Percentiles rank a stretch among this genome's conserved stretches.
These are phyloP conservation scores for Fragilariopsis cylindrus DNA, from an alignment of 108 stramenopile genomes.

Conservation along the genomic window DNA sequence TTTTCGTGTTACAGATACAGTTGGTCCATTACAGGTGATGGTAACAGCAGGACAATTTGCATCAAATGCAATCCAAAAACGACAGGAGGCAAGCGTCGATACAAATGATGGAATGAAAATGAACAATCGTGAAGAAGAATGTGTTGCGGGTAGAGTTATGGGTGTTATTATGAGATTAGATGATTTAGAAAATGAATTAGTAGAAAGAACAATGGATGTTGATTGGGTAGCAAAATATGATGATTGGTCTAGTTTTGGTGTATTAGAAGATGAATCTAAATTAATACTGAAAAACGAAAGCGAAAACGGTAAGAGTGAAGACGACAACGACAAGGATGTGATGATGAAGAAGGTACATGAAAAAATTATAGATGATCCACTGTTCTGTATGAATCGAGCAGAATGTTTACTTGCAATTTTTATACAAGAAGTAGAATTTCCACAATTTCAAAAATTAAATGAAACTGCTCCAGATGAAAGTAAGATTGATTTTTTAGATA, in stretches of 20 bases:
- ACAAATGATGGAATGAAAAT: slow-evolving; percentile 49
- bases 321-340: slow-evolving; percentile 25
- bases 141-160: slow-evolving; percentile 77
- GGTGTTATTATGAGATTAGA: slow-evolving; percentile 82
- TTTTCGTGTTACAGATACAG: slow-evolving; percentile 24
- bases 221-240: slow-evolving; percentile 64
- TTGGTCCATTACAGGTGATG: slow-evolving; percentile 61
- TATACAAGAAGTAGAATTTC: slow-evolving; percentile 64
- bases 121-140: slow-evolving; percentile 57
- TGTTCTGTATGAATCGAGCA: slow-evolving; percentile 74
- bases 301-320: slow-evolving; percentile 23
- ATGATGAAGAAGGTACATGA: slow-evolving; percentile 24
- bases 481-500: slow-evolving; percentile 77
- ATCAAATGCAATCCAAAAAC: slow-evolving; percentile 50
- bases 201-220: slow-evolving; percentile 24
- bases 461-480: slow-evolving; percentile 62
- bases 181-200: slow-evolving; percentile 53
- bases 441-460: slow-evolving; percentile 51
- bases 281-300: background rate
- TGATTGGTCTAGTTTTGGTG: slow-evolving; percentile 70
- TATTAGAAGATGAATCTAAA: slow-evolving; percentile 45
- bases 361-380: slow-evolving; percentile 60
- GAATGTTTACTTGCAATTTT: slow-evolving; percentile 84
- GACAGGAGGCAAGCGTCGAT: slow-evolving; percentile 40
- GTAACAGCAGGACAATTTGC: slow-evolving; percentile 66